These are phyloP conservation scores for Vigna hirtella DNA, from an alignment of 306 rosid genomes.

Conservation along the genomic window DNA sequence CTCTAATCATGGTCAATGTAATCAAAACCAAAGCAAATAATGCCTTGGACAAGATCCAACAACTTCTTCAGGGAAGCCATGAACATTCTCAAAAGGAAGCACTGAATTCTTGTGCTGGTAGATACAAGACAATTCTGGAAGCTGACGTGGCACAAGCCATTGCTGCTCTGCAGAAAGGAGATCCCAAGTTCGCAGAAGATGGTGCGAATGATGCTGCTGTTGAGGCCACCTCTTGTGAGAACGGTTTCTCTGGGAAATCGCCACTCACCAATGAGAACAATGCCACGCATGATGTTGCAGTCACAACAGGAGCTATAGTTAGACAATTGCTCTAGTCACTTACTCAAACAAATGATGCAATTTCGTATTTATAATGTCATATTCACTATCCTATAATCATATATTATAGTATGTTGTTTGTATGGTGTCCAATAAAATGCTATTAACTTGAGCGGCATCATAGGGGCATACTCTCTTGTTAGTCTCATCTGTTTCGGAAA, in stretches of 20 bases:
- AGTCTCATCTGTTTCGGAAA: not conserved
- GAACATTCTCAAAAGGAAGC: not conserved
- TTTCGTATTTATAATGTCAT: too few species aligned
- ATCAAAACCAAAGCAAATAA: slow-evolving; percentile 40
- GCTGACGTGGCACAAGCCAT: slow-evolving; percentile 57
- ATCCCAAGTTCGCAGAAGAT: slow-evolving; percentile 55
- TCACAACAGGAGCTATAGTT: slow-evolving; percentile 50
- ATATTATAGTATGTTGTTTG: too few species aligned
- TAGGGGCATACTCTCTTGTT: too few species aligned
- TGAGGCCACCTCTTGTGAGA: slow-evolving; percentile 56
- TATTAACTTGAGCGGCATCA: too few species aligned
- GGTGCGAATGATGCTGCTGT: slow-evolving; percentile 49
- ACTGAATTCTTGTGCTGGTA: slow-evolving; percentile 38
- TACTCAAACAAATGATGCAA: too few species aligned
- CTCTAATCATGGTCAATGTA: slow-evolving; percentile 45
- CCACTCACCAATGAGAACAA: slow-evolving; percentile 44
- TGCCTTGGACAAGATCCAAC: slow-evolving; percentile 8
- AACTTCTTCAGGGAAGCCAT: slow-evolving; percentile 11
- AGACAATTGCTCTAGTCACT: slow-evolving; percentile 44
- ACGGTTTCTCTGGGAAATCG: slow-evolving; percentile 46
- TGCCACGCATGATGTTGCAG: slow-evolving; percentile 39
- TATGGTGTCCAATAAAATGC: too few species aligned
- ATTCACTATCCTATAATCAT: too few species aligned
- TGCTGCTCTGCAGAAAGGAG: slow-evolving; percentile 55
- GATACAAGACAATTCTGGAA: slow-evolving; percentile 38